Percentiles rank a stretch among this genome's conserved stretches.
phyloP scores from a whole-genome alignment of 768 basidiomycete genomes.

The Dentipellis sp. region DNA sequence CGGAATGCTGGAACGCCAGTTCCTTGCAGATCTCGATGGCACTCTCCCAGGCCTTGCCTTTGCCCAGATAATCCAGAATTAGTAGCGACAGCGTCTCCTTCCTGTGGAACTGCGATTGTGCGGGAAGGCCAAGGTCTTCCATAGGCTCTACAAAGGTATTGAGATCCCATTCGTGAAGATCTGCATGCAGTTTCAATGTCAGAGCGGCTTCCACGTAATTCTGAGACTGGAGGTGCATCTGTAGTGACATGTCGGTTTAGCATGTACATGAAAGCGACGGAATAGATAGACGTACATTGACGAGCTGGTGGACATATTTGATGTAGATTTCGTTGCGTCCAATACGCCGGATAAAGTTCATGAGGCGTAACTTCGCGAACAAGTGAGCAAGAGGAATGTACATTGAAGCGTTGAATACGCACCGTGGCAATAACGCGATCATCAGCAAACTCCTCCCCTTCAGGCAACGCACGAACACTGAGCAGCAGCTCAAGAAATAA shows the following conservation, averaged over 20 bases:
- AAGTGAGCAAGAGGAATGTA: not conserved
- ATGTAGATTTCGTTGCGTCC: conserved; percentile 92
- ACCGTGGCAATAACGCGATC: conserved; percentile 91
- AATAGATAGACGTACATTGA: conserved; percentile 49
- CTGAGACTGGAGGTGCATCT: conserved; percentile 86
- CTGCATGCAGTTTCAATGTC: conserved; percentile 88
- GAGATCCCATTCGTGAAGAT: conserved; percentile 86
- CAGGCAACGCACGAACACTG: conserved; percentile 80
- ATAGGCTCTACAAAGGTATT: conserved; percentile 76
- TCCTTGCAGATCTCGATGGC: conserved; percentile 93
- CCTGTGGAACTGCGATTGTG: conserved; percentile 88
- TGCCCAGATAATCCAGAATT: conserved; percentile 90
- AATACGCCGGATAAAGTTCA: conserved; percentile 90
- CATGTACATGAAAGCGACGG: not conserved
- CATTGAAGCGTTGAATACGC: conserved; percentile 4
- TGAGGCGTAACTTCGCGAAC: conserved; percentile 59
- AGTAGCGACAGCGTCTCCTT: conserved; percentile 89
- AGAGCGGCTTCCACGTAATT: conserved; percentile 91
- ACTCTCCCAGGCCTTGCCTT: conserved; percentile 96
- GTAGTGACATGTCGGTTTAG: not conserved
- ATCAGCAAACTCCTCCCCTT: conserved; percentile 90
- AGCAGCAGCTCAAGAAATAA: conserved; percentile 87
- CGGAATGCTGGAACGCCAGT: conserved; percentile 78
- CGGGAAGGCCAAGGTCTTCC: conserved; percentile 83
- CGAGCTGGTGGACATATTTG: conserved; percentile 92